These are phyloP conservation scores for Tuber borchii DNA, from an alignment of 495 filamentous ascomycete genomes.

Conservation along the genomic window DNA sequence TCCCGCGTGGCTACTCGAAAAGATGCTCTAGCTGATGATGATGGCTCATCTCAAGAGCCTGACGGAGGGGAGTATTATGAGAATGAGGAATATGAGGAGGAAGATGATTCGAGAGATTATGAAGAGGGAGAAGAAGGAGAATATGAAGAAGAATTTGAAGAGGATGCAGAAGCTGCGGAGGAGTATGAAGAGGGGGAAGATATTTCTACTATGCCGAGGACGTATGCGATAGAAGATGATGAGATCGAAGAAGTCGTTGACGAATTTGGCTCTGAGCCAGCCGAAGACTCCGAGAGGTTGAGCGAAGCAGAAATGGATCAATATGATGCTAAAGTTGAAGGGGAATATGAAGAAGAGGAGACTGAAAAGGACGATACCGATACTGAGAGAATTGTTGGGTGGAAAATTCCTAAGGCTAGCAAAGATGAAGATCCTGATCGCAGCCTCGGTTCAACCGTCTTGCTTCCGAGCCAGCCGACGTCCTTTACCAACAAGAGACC, in stretches of 20 bases:
- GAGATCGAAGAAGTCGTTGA: constrained; percentile 15
- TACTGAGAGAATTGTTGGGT: constrained; percentile 14
- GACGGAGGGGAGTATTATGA: constrained; percentile 22
- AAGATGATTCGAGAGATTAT: constrained; percentile 14
- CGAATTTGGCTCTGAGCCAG: constrained; percentile 11
- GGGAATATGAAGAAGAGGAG: constrained; percentile 30
- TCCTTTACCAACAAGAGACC: constrained; percentile 7
- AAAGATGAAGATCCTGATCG: constrained; percentile 6
- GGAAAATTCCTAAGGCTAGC: not conserved
- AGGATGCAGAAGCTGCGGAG: constrained; percentile 17
- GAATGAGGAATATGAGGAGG: constrained; percentile 19
- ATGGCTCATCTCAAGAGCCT: not conserved
- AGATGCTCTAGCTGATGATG: not conserved
- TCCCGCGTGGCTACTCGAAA: not conserved
- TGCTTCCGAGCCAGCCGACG: constrained; percentile 20
- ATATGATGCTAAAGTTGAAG: constrained; percentile 4
- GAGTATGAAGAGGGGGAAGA: constrained; percentile 20
- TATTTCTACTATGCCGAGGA: not conserved
- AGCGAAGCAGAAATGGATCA: constrained; percentile 2
- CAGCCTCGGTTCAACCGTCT: constrained; percentile 27
- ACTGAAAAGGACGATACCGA: constrained; percentile 33
- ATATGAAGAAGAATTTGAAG: constrained; percentile 10
- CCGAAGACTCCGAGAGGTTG: constrained; percentile 6
- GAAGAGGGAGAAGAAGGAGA: constrained; percentile 25
- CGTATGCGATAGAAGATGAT: constrained; percentile 12